A percentile compares a stretch with the other conserved stretches of the same genome.
Evolutionary conservation across 2,329 filamentous ascomycete genomes (phyloP).

Genomic region (Capronia epimyces): DNA sequence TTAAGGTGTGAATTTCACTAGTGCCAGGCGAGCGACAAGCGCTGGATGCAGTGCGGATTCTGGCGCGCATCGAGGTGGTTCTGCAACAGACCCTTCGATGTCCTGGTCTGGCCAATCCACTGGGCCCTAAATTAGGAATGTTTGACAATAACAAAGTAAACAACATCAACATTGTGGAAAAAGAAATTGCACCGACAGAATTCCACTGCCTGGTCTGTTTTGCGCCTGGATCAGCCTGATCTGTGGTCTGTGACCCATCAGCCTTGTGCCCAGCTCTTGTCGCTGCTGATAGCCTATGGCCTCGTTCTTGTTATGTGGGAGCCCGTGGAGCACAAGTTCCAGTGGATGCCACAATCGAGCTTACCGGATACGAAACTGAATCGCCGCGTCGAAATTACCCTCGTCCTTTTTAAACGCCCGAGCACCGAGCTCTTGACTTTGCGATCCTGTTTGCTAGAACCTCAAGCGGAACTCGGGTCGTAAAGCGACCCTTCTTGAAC

Average conservation of each 20-base stretch:
- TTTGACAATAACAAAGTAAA: conserved; percentile 18
- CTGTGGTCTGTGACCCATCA: conserved; percentile 4
- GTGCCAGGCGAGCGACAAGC: conserved; percentile 24
- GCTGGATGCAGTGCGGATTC: conserved; percentile 8
- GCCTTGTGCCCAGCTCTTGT: conserved; percentile 10
- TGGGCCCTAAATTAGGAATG: conserved; percentile 13
- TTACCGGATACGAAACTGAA: background rate
- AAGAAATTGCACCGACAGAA: conserved; percentile 15
- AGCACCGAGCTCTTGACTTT: background rate
- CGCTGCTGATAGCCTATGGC: background rate
- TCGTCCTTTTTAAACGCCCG: background rate
- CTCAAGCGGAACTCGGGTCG: background rate
- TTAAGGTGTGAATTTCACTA: conserved; percentile 26
- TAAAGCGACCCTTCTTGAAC: background rate
- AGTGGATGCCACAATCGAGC: background rate
- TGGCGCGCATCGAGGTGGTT: conserved; percentile 5
- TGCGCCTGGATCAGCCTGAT: conserved; percentile 9
- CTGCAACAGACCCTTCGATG: conserved; percentile 11
- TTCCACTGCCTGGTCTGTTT: background rate
- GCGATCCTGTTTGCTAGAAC: background rate
- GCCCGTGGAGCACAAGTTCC: conserved; percentile 9
- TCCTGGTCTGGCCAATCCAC: conserved; percentile 16
- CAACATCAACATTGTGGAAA: conserved; percentile 16
- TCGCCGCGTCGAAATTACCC: conserved; percentile 12
- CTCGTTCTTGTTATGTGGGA: background rate